Conservation (phyloP, 192 early-diverging fungal species). For the Helicostylum pulchrum region DNA sequence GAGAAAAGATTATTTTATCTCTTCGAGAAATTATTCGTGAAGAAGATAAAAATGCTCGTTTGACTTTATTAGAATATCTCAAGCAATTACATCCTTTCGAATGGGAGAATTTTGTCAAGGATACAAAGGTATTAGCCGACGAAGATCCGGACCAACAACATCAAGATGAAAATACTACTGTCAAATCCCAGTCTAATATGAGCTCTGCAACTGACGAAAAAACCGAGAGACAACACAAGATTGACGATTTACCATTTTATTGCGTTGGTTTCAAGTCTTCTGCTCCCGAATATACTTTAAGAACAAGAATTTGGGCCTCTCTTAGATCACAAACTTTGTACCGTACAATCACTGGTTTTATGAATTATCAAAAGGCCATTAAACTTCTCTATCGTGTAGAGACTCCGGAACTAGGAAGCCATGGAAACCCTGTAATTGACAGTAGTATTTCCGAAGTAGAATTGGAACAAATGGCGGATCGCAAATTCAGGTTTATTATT, state of each 20-base stretch:
- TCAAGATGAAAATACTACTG: conserved; percentile 1
- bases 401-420: conserved; percentile 59
- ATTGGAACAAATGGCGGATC: conserved; percentile 61
- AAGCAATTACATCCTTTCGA: conserved; percentile 77
- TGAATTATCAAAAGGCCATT: conserved; percentile 86
- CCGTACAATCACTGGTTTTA: conserved; percentile 82
- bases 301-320: conserved; percentile 90
- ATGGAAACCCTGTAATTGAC: conserved; percentile 15
- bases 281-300: conserved; percentile 74
- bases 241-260: conserved; percentile 77
- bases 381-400: conserved; percentile 79
- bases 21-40: conserved; percentile 82
- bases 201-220: conserved; percentile 20
- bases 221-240: conserved; percentile 40
- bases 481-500: conserved; percentile 81
- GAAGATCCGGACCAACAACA: conserved; percentile 40
- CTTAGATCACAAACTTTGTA: conserved; percentile 84
- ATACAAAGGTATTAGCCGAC: conserved; percentile 76
- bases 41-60: conserved; percentile 73
- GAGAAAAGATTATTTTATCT: conserved; percentile 80
- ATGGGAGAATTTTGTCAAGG: conserved; percentile 91
- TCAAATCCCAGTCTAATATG: conserved; percentile 2
- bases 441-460: conserved; percentile 62
- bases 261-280: conserved; percentile 79
- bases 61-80: conserved; percentile 79